Base-by-base conservation (phyloP, 495 filamentous ascomycete genomes). In the Neurospora sublineolata region DNA sequence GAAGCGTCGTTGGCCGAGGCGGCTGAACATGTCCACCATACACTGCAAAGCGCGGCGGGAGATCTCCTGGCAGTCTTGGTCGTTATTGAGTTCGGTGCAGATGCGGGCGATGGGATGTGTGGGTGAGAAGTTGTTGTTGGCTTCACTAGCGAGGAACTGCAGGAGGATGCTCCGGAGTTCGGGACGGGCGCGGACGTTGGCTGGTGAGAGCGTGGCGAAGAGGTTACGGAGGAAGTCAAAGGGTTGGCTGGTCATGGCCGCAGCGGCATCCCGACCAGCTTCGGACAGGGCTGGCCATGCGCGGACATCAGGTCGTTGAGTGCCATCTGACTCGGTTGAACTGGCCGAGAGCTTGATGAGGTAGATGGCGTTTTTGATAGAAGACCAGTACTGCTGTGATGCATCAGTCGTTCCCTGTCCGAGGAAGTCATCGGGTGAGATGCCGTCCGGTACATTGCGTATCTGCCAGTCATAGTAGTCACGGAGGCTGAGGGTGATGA, bases 151-250 rank as follows among this genome's bases (percentile, higher is more conserved):
- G 6, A 79, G 73, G 69, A 79, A 77, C 58, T 74, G 74, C 9
- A 78, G 74, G 16, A 79, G 67, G 30, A 79, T 77, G 39, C 42
- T 36, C 27, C 78, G 75, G n/a, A 79, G 72, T 69, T 78, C 77
- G 1, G 78, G 78, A 4, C 74, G 77, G 37, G 76, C 77, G 67
- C 75, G 76, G 68, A 74, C 75, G 60, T 79, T 79, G 58, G 72
- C 74, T 3, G 77, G 78, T 0, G 78, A 79, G 30, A 79, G 78
- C 4, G 74, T 77, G 16, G 78, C 70, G 23, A 79, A 76, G 4
- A 79, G 74, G 64, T 79, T 79, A 23, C 77, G 76, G n/a, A 79
- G 46, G 44, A 79, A 79, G 64, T 79, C 78, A 68, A 79, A 79
- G 0, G 78, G 78, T 8, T 79, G 78, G 10, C 70, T 72, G 5